A percentile compares a stretch with the other conserved stretches of the same genome.
Conservation (phyloP, 2,329 filamentous ascomycete species). For the Penicillium sp. region DNA sequence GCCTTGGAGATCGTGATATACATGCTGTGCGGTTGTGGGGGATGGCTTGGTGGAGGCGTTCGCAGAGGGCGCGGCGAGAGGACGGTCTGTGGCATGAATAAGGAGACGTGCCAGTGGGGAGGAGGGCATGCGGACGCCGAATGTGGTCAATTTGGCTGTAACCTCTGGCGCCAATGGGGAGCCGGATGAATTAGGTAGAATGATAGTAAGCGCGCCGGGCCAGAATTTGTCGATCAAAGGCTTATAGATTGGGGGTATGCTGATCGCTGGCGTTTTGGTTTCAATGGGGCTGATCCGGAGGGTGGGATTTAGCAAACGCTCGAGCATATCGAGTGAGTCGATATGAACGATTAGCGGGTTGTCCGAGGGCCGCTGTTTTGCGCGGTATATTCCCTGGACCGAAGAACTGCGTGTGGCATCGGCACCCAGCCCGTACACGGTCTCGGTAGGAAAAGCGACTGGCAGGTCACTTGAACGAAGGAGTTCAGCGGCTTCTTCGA, state of each 20-base stretch:
- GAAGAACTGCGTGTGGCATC: conserved; percentile 82
- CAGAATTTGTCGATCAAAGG: conserved; percentile 79
- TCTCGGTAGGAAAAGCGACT: conserved; percentile 95
- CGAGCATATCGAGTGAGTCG: conserved; percentile 72
- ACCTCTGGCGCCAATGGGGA: conserved; percentile 83
- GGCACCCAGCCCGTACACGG: conserved; percentile 93
- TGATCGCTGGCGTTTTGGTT: conserved; percentile 30
- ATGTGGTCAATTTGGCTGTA: conserved; percentile 77
- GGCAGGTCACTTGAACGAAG: conserved; percentile 66
- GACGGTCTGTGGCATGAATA: conserved; percentile 72
- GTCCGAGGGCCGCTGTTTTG: conserved; percentile 85
- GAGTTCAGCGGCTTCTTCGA: conserved; percentile 63
- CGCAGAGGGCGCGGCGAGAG: conserved; percentile 86
- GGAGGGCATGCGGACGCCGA: conserved; percentile 85
- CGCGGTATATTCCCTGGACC: conserved; percentile 86
- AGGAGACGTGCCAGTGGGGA: conserved; percentile 80
- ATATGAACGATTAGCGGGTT: conserved; percentile 95
- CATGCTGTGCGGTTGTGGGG: conserved; percentile 85
- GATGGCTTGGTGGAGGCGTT: conserved; percentile 93
- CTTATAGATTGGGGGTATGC: conserved; percentile 70
- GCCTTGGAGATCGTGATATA: conserved; percentile 76
- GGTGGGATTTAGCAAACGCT: conserved; percentile 53
- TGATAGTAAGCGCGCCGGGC: conserved; percentile 89
- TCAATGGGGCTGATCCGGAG: conserved; percentile 25
- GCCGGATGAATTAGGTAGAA: conserved; percentile 69